phyloP scores from a whole-genome alignment of 345 rosid species.

The Erucastrum elatum region DNA sequence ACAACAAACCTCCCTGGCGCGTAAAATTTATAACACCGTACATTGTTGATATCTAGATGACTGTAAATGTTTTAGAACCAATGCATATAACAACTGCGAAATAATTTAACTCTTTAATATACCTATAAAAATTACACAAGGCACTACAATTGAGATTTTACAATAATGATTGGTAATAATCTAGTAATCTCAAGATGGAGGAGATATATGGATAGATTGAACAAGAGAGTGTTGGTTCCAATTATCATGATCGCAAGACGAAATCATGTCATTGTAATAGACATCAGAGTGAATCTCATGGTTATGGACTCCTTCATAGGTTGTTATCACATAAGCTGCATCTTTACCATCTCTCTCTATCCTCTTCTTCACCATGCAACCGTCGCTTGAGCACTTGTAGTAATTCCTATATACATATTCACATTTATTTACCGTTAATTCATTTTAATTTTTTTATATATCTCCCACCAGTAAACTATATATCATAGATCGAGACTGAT shows the following conservation, averaged over 20 bases:
- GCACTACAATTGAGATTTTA: neutral
- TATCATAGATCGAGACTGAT: neutral
- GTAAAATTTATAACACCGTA: neutral
- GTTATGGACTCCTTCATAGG: slow-evolving; percentile 76
- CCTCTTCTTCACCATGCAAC: slow-evolving; percentile 82
- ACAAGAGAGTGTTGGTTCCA: slow-evolving; percentile 39
- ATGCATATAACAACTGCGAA: neutral
- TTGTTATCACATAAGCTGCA: slow-evolving; percentile 64
- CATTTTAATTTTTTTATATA: neutral
- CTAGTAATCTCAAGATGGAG: slow-evolving; percentile 1
- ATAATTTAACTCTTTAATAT: neutral
- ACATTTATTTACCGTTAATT: slow-evolving; percentile 4
- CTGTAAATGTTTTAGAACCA: neutral
- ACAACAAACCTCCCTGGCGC: neutral
- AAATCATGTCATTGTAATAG: slow-evolving; percentile 43
- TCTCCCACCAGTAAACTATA: neutral
- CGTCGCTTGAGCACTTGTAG: slow-evolving; percentile 68
- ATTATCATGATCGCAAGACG: slow-evolving; percentile 24
- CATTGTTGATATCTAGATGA: neutral
- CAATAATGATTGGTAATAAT: neutral
- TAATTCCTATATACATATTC: slow-evolving; percentile 57
- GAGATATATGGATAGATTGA: neutral
- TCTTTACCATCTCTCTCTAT: slow-evolving; percentile 78
- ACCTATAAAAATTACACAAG: slow-evolving; percentile 19
- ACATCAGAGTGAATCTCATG: slow-evolving; percentile 58